Conservation (phyloP, 2,329 filamentous ascomycete species). For the Aspergillus tanneri region DNA sequence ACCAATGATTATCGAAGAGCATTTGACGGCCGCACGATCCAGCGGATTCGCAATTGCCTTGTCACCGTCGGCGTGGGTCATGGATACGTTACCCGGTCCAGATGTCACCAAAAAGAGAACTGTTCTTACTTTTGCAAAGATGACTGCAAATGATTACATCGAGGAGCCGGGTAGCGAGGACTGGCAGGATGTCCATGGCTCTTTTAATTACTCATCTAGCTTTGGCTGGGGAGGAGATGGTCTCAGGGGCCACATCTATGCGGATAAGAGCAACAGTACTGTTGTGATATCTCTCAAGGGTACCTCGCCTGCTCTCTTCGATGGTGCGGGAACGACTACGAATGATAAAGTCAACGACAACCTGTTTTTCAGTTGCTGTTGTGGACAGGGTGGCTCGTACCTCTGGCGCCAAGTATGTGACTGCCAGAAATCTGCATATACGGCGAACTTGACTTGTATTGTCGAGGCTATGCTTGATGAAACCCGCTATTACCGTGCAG, state of each 20-base stretch:
- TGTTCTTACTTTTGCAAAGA: slow-evolving; percentile 77
- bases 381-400: slow-evolving; percentile 86
- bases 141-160: slow-evolving; percentile 89
- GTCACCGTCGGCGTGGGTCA: slow-evolving; percentile 74
- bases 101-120: slow-evolving; percentile 84
- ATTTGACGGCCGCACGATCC: slow-evolving; percentile 70
- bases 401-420: slow-evolving; percentile 92
- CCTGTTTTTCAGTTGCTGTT: slow-evolving; percentile 96
- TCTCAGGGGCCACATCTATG: slow-evolving; percentile 86
- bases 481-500: slow-evolving; percentile 87
- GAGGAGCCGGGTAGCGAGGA: slow-evolving; percentile 67
- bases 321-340: slow-evolving; percentile 93
- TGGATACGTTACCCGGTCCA: slow-evolving; percentile 75
- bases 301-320: slow-evolving; percentile 84
- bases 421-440: slow-evolving; percentile 82
- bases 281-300: slow-evolving; percentile 92
- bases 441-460: slow-evolving; percentile 90
- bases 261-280: slow-evolving; percentile 79
- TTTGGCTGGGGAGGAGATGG: slow-evolving; percentile 94
- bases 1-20: slow-evolving; percentile 71
- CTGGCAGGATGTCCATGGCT: slow-evolving; percentile 77
- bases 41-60: slow-evolving; percentile 67
- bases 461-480: slow-evolving; percentile 71
- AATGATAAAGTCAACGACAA: slow-evolving; percentile 99
- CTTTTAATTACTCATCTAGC: slow-evolving; percentile 80